Base-by-base conservation (phyloP, 1,139 yeast genomes). In the Suhomyces yuchorum region DNA sequence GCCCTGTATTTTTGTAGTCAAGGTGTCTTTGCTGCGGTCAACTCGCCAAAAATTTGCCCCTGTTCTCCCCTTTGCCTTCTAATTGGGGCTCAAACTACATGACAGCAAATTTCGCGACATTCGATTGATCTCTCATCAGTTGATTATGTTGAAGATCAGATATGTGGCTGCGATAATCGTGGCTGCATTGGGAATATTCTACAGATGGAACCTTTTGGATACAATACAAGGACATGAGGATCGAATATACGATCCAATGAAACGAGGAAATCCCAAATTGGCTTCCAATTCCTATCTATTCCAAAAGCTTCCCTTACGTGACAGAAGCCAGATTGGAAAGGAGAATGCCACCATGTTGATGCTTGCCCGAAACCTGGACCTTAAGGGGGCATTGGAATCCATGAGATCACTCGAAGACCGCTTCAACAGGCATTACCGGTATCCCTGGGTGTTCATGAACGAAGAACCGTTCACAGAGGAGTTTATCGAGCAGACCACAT, bases 401-500 rank as follows among this genome's bases (percentile, higher is more conserved):
- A 75, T 76, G 65, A 55, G 80, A 46, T 70, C 76, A 8, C 62
- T 76, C 17, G 80, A 76, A 53, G 80, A 76, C 52, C 55, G 80
- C 32, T 78, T 79, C 56, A 77, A 78, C 50, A 63, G 66, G 44
- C 58, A 76, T 40, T 78, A 75, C 52, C 62, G 62, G 43, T 78
- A 78, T 50, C 79, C 79, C 1, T 71, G 80, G 77, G 75, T 76
- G 4, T 75, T 76, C 45, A 55, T 74, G 44, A 72, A 73, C 52
- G 80, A 76, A 40, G 78, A 61, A 8, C 77, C 78, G 3, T 73
- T 75, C 51, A 65, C 56, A 22, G 67, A 64, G 17, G 77, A 68
- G 18, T 75, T 75, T 55, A 73, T 66, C 18, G 77, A 72, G 44
- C 63, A 80, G 55, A 91, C 97, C 0, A 73, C 85, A 1, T 77